These are phyloP conservation scores for Peniophora sp. DNA, from an alignment of 1,284 basidiomycete species.

Conservation along the genomic window DNA sequence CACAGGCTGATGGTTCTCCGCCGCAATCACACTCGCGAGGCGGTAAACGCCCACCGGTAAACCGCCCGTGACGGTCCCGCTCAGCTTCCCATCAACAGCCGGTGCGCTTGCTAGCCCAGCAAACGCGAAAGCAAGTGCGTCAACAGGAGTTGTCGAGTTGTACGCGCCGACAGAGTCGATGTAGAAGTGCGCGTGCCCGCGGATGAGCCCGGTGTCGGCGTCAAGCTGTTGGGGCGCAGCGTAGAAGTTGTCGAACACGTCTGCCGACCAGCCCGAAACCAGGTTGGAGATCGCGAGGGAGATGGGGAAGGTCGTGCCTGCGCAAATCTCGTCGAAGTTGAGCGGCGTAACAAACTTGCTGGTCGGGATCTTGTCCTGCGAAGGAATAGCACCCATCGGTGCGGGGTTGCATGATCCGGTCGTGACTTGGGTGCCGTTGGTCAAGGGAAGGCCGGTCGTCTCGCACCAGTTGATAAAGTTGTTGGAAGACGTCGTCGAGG, in stretches of 20 bases:
- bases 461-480: conserved; percentile 50
- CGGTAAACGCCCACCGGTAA: conserved; percentile 50
- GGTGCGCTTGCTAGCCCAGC: conserved; percentile 44
- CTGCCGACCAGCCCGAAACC: conserved; percentile 45
- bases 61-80: conserved; percentile 39
- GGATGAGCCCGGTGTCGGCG: conserved; percentile 26
- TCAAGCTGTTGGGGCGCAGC: conserved; percentile 39
- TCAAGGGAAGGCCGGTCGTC: conserved; percentile 27
- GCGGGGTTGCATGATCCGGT: conserved; percentile 55
- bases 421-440: conserved; percentile 36
- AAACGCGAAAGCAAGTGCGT: conserved; percentile 49
- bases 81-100: conserved; percentile 36
- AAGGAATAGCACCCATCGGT: conserved; percentile 46
- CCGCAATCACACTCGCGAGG: conserved; percentile 44
- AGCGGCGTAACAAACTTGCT: conserved; percentile 43
- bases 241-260: conserved; percentile 43
- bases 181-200: conserved; percentile 55
- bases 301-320: conserved; percentile 43
- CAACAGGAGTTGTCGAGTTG: conserved; percentile 33
- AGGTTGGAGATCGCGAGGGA: conserved; percentile 35
- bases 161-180: conserved; percentile 40
- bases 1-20: conserved; percentile 45
- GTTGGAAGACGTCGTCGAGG: conserved; percentile 41
- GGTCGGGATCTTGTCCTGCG: conserved; percentile 40
- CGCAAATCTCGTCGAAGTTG: conserved; percentile 37